Evolutionary conservation across 139 green algal genomes (phyloP).

Genomic region (Coelastrella sp.): DNA sequence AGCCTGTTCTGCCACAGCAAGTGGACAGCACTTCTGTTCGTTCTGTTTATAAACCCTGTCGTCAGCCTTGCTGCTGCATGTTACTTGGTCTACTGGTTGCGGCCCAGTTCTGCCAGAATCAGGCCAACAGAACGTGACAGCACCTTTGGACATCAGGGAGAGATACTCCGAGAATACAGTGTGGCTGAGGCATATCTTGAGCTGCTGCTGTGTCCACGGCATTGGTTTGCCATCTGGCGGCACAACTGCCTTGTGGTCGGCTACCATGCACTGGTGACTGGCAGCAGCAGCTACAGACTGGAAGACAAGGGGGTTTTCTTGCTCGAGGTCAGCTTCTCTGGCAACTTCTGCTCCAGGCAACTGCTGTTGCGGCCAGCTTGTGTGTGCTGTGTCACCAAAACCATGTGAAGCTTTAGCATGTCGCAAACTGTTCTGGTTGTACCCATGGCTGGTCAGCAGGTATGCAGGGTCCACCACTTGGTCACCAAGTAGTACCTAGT

Average conservation of each 20-base stretch:
- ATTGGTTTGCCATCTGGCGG: constrained; percentile 58
- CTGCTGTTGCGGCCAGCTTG: too few species aligned
- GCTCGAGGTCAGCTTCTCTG: constrained; percentile 21
- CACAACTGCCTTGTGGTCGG: constrained; percentile 47
- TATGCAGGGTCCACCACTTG: neutral
- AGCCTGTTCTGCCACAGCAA: constrained; percentile 22
- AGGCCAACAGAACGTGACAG: neutral
- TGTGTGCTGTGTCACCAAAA: too few species aligned
- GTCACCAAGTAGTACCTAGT: neutral
- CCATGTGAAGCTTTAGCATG: too few species aligned
- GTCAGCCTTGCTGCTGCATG: constrained; percentile 7
- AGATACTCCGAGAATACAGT: neutral
- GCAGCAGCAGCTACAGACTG: constrained; percentile 27
- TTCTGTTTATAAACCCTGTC: constrained; percentile 45
- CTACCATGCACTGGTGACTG: constrained; percentile 38
- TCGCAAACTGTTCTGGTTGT: too few species aligned
- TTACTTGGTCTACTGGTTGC: neutral
- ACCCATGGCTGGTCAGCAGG: too few species aligned
- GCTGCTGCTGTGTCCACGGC: constrained; percentile 46
- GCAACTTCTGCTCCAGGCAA: too few species aligned
- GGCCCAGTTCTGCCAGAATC: too few species aligned
- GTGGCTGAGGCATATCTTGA: constrained; percentile 31
- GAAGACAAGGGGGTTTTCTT: constrained; percentile 55
- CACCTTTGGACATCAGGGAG: neutral
- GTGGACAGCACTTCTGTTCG: constrained; percentile 7